These are phyloP conservation scores for Elaeis oleifera DNA, from an alignment of 202 grass and related monocot species.

Conservation along the genomic window DNA sequence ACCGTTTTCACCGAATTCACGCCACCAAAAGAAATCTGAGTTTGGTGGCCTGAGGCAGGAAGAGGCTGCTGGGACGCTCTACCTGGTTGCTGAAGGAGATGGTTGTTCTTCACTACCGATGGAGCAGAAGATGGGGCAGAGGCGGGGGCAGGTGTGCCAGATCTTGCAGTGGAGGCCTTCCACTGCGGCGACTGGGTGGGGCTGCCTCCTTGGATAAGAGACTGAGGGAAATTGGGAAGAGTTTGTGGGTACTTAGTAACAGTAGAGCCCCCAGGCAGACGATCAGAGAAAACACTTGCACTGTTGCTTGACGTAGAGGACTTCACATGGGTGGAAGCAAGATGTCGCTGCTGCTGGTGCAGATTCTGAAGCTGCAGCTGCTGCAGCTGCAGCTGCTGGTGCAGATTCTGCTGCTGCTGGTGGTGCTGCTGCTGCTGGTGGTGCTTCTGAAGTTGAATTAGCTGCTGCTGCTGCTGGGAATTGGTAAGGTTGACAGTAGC, in stretches of 20 bases:
- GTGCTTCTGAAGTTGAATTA: conserved; percentile 35
- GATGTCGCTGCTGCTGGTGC: conserved; percentile 26
- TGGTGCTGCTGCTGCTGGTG: background rate
- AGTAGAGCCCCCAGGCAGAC: conserved; percentile 21
- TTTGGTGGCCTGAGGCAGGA: conserved; percentile 46
- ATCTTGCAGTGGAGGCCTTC: conserved; percentile 52
- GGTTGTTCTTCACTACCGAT: conserved; percentile 42
- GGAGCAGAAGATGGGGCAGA: conserved; percentile 28
- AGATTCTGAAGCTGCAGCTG: conserved; percentile 22
- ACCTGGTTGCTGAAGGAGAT: conserved; percentile 42
- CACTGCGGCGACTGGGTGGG: conserved; percentile 49
- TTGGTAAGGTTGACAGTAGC: conserved; percentile 2
- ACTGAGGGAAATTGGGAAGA: conserved; percentile 42
- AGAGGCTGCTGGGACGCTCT: conserved; percentile 43
- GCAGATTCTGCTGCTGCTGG: conserved; percentile 4
- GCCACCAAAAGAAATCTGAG: conserved; percentile 49
- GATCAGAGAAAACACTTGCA: conserved; percentile 37
- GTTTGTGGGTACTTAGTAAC: conserved; percentile 33
- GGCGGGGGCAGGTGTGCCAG: conserved; percentile 31
- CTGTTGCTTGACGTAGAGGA: conserved; percentile 47
- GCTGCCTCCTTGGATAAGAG: conserved; percentile 47
- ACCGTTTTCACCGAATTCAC: conserved; percentile 55
- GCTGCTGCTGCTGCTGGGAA: conserved; percentile 40
- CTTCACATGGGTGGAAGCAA: conserved; percentile 53
- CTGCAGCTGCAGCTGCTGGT: conserved; percentile 33